Percentiles rank a stretch among this genome's conserved stretches.
These are phyloP conservation scores for Penicilliopsis zonata DNA, from an alignment of 495 filamentous ascomycete species.

Conservation along the genomic window DNA sequence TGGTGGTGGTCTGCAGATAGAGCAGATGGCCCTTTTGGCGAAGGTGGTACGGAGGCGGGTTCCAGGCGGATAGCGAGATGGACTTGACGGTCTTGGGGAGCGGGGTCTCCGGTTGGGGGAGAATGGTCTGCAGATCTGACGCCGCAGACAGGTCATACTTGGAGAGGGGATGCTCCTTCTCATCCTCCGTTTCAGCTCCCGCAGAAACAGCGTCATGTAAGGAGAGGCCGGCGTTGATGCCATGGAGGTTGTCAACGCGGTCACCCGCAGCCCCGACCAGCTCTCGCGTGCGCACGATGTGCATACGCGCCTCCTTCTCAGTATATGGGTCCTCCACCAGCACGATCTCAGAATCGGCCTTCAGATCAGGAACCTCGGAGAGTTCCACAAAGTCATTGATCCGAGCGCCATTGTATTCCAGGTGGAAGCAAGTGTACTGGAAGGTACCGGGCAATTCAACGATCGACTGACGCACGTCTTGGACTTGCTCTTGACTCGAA, in stretches of 20 bases:
- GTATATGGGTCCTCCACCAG: constrained; percentile 95
- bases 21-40: constrained; percentile 87
- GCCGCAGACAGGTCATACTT: constrained; percentile 66
- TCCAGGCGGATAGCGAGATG: constrained; percentile 85
- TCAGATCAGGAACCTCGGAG: constrained; percentile 76
- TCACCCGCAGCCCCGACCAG: constrained; percentile 85
- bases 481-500: constrained; percentile 86
- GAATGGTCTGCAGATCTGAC: constrained; percentile 54
- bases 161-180: constrained; percentile 44
- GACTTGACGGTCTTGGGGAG: constrained; percentile 82
- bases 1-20: constrained; percentile 78
- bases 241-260: constrained; percentile 77
- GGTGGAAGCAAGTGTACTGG: constrained; percentile 98
- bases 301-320: constrained; percentile 94
- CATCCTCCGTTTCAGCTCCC: constrained; percentile 25
- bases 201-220: constrained; percentile 67
- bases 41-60: constrained; percentile 84
- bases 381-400: constrained; percentile 94
- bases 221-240: constrained; percentile 75
- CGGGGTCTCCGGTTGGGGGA: constrained; percentile 50
- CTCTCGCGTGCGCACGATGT: constrained; percentile 80
- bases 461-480: constrained; percentile 94
- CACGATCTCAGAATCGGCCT: constrained; percentile 58
- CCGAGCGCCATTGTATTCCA: constrained; percentile 71
- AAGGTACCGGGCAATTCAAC: constrained; percentile 87